phyloP scores from a whole-genome alignment of 805 yeast species.

The Teunomyces kruisii region DNA sequence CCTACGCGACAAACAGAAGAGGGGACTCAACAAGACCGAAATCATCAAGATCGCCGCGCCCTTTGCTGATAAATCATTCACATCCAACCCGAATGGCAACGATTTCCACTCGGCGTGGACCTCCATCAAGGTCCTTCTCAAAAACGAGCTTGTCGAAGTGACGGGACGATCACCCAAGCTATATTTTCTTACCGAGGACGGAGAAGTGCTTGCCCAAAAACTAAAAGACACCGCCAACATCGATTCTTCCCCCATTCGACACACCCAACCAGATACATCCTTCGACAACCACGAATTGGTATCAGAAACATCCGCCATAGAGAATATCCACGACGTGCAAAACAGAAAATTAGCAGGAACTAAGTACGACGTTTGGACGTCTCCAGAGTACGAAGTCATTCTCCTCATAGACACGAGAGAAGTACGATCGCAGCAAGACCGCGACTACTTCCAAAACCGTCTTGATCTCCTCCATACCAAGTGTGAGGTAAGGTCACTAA shows the following conservation, averaged over 20 bases:
- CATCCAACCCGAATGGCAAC: conserved; percentile 56
- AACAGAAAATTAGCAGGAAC: conserved; percentile 21
- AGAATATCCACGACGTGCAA: conserved; percentile 21
- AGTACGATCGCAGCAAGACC: conserved; percentile 61
- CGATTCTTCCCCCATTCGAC: conserved; percentile 18
- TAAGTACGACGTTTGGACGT: conserved; percentile 58
- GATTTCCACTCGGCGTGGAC: conserved; percentile 78
- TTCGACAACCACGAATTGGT: conserved; percentile 31
- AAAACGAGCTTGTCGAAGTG: conserved; percentile 55
- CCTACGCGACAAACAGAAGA: conserved; percentile 44
- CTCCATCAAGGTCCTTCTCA: conserved; percentile 60
- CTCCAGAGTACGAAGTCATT: conserved; percentile 56
- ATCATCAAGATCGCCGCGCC: conserved; percentile 53
- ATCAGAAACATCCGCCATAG: neutral
- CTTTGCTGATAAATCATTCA: conserved; percentile 59
- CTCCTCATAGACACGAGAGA: conserved; percentile 82
- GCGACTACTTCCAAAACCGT: conserved; percentile 66
- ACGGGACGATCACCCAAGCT: conserved; percentile 56
- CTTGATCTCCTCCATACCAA: conserved; percentile 49
- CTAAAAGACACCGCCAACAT: conserved; percentile 49
- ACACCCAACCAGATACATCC: conserved; percentile 18
- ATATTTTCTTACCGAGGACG: conserved; percentile 69
- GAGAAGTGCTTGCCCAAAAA: conserved; percentile 58
- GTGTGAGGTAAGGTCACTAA: conserved; percentile 54
- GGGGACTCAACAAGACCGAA: conserved; percentile 66